Conservation (phyloP, 495 filamentous ascomycete species). For the Letharia lupina region DNA sequence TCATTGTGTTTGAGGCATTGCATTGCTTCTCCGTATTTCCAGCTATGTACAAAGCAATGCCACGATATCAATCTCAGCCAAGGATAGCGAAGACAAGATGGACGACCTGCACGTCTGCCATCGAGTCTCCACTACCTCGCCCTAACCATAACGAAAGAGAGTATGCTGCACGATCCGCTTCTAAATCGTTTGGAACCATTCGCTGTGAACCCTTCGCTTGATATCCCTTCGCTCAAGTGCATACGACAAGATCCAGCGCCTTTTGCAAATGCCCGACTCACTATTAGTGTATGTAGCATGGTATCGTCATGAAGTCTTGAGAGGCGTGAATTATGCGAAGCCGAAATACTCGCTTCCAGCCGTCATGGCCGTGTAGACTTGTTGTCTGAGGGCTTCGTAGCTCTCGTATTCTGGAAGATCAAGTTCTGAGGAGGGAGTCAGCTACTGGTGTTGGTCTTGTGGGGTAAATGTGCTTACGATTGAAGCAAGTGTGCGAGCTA, state of each 20-base stretch:
- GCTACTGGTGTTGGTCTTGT: slow-evolving; percentile 17
- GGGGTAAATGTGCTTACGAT: slow-evolving; percentile 57
- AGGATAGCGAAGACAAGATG: not conserved
- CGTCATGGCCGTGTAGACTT: slow-evolving; percentile 89
- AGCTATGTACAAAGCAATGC: slow-evolving; percentile 15
- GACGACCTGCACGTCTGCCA: slow-evolving; percentile 17
- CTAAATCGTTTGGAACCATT: not conserved
- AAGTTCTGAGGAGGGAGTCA: slow-evolving; percentile 61
- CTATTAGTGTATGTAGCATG: slow-evolving; percentile 4
- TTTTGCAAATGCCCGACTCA: slow-evolving; percentile 14
- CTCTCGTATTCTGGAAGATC: slow-evolving; percentile 98
- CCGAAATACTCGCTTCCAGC: slow-evolving; percentile 96
- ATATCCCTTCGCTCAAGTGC: slow-evolving; percentile 10
- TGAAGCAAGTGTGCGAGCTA: slow-evolving; percentile 97
- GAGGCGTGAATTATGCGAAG: slow-evolving; percentile 60
- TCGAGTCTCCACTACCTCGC: slow-evolving; percentile 3
- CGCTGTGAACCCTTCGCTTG: slow-evolving; percentile 4
- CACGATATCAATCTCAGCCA: not conserved
- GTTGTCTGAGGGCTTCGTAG: slow-evolving; percentile 81
- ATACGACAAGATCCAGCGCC: slow-evolving; percentile 11
- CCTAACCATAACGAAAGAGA: not conserved
- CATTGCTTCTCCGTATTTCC: slow-evolving; percentile 2
- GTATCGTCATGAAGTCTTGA: slow-evolving; percentile 4
- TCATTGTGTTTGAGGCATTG: not conserved
- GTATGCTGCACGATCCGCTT: not conserved